Percentiles rank a stretch among this genome's conserved stretches.
Conservation (phyloP, 2,329 filamentous ascomycete genomes). For the Fusarium globosum region DNA sequence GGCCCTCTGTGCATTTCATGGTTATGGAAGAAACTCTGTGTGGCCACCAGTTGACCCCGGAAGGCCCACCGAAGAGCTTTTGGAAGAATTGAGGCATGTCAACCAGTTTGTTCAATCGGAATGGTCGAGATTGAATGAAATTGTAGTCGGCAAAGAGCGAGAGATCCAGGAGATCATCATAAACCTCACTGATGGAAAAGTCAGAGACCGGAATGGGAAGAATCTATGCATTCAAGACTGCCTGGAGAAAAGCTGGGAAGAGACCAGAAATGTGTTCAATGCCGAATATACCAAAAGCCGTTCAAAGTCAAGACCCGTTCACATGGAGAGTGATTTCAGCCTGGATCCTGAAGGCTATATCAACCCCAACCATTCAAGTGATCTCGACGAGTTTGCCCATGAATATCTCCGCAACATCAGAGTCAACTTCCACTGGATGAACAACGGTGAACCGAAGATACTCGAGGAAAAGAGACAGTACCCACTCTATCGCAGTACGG, state of each 20-base stretch:
- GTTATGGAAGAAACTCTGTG: slow-evolving; percentile 10
- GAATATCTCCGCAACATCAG: slow-evolving; percentile 29
- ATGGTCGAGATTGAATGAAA: slow-evolving; percentile 5
- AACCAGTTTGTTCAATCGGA: not conserved
- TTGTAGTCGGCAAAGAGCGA: slow-evolving; percentile 19
- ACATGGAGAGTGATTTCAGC: slow-evolving; percentile 22
- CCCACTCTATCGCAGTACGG: slow-evolving; percentile 36
- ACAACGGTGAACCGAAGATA: not conserved
- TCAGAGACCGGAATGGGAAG: not conserved
- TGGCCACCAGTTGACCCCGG: slow-evolving; percentile 35
- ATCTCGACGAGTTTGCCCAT: slow-evolving; percentile 34
- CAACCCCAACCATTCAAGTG: slow-evolving; percentile 14
- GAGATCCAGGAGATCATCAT: slow-evolving; percentile 24
- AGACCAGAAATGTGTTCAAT: slow-evolving; percentile 25
- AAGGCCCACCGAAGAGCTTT: not conserved
- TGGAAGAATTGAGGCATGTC: not conserved
- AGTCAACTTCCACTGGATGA: not conserved
- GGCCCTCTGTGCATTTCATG: not conserved
- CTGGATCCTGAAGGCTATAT: slow-evolving; percentile 27
- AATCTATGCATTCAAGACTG: slow-evolving; percentile 5
- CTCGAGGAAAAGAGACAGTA: not conserved
- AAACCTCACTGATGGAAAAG: not conserved
- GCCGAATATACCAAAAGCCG: slow-evolving; percentile 8
- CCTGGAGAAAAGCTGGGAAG: slow-evolving; percentile 17
- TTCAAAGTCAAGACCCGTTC: not conserved